phyloP scores from a whole-genome alignment of 352 stramenopile species.

The Blastocystis sp. region DNA sequence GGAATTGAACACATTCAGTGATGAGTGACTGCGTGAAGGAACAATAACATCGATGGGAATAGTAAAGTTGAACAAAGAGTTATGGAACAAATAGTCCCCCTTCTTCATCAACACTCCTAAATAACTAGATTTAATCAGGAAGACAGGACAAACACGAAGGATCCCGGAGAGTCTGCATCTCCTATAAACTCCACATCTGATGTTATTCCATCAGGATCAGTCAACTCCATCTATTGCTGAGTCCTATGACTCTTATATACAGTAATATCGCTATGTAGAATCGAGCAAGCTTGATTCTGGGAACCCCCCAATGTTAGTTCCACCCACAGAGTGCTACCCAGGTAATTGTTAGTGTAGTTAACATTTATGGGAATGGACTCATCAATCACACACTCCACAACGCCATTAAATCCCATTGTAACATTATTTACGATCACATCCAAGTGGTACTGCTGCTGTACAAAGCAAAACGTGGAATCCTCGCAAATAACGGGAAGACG shows the following conservation, averaged over 20 bases:
- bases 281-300: background rate
- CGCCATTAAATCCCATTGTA: background rate
- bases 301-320: background rate
- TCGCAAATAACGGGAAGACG: constrained; percentile 15
- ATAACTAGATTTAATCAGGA: background rate
- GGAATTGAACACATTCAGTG: background rate
- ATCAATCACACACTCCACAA: background rate
- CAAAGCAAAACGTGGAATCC: background rate
- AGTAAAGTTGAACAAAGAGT: background rate
- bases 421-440: background rate
- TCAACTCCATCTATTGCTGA: background rate
- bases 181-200: background rate
- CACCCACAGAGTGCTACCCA: background rate
- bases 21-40: background rate
- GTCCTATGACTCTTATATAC: background rate
- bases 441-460: background rate
- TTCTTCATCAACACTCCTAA: background rate
- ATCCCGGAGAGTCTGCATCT: background rate
- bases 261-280: background rate
- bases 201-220: background rate
- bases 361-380: background rate
- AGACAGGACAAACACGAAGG: background rate
- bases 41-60: background rate
- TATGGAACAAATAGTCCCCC: background rate
- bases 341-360: background rate